Conservation (phyloP, 441 rosid genomes). For the Gossypium trilobum region DNA sequence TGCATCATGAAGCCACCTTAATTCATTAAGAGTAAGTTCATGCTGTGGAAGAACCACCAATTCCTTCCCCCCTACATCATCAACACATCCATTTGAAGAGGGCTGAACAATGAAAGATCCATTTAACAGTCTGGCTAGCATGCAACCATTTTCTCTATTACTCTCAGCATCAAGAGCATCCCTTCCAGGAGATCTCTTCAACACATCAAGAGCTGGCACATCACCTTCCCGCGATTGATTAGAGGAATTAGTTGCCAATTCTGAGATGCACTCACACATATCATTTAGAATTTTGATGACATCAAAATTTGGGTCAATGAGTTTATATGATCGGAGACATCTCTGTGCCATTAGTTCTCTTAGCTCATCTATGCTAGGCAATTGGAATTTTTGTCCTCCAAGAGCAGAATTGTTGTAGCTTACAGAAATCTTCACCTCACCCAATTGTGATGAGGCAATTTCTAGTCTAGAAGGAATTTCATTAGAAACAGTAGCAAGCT, state of each 20-base stretch:
- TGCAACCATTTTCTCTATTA: constrained; percentile 13
- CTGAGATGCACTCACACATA: constrained; percentile 67
- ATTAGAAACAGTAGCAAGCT: constrained; percentile 11
- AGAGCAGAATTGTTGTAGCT: constrained; percentile 48
- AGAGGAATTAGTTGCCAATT: constrained; percentile 50
- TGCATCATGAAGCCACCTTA: constrained; percentile 34
- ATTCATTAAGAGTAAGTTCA: constrained; percentile 38
- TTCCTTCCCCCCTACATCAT: constrained; percentile 19
- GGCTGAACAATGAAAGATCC: constrained; percentile 14
- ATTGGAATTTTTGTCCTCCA: constrained; percentile 11
- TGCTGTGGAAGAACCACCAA: constrained; percentile 43
- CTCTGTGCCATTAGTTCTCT: constrained; percentile 60
- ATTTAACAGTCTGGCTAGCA: constrained; percentile 15
- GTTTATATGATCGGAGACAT: constrained; percentile 63
- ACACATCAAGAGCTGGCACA: constrained; percentile 28
- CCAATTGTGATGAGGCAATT: constrained; percentile 60
- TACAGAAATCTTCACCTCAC: constrained; percentile 80
- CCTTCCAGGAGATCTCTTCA: constrained; percentile 41
- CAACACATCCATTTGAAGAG: constrained; percentile 21
- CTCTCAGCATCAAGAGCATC: constrained; percentile 20
- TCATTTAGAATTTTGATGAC: constrained; percentile 54
- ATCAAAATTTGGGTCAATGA: constrained; percentile 67
- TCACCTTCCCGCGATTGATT: constrained; percentile 48
- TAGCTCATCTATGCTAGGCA: constrained; percentile 63
- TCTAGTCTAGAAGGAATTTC: constrained; percentile 41